Evolutionary conservation across 2,329 filamentous ascomycete genomes (phyloP), one percentile per base, ranked within the genome.

Genomic region (Sporothrix sp.): DNA sequence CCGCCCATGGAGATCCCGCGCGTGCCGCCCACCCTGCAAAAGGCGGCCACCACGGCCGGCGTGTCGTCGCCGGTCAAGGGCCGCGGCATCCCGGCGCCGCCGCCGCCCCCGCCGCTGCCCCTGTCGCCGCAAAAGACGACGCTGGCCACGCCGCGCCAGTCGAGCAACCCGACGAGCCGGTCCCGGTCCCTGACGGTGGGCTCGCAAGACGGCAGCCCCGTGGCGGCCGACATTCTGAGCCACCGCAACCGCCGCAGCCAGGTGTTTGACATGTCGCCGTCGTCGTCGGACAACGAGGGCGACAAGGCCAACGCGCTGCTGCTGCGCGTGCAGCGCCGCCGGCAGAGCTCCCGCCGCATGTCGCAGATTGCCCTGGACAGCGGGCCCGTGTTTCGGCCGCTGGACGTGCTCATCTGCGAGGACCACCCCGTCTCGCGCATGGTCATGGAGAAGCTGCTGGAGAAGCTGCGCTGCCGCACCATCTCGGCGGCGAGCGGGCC

Each of bases 381-480:
- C 36, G 89, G 91, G 48, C 93, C 93, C 3, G 78, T 83, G 32
- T 98, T 96, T 68, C 79, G 93, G 27, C 89, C 93, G 2, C 69
- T 98, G 47, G 93, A 98, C 66, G 85, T 98, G 6, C 74, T 98
- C 47, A 95, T 98, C 47, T 97, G 93, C 63, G 93, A 98, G 68
- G 93, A 98, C 61, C 93, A 98, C 64, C 93, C 93, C 0, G 91
- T 98, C 4, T 95, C 93, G 6, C 81, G 91, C 20, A 82, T 98
- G 72, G 91, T 98, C n/a, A 97, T 98, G 91, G 93, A 98, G 63
- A 93, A 95, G 60, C 71, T 98, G 7, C 76, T 98, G 48, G 93
- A 98, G 66, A 98, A 97, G 68, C 73, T 97, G 32, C 85, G 88
- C 32, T 98, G 93, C 61, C 86, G 93, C 37, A 96, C 91, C 8